phyloP scores from a whole-genome alignment of 2,329 filamentous ascomycete genomes.

The Aspergillus thermomutatus region DNA sequence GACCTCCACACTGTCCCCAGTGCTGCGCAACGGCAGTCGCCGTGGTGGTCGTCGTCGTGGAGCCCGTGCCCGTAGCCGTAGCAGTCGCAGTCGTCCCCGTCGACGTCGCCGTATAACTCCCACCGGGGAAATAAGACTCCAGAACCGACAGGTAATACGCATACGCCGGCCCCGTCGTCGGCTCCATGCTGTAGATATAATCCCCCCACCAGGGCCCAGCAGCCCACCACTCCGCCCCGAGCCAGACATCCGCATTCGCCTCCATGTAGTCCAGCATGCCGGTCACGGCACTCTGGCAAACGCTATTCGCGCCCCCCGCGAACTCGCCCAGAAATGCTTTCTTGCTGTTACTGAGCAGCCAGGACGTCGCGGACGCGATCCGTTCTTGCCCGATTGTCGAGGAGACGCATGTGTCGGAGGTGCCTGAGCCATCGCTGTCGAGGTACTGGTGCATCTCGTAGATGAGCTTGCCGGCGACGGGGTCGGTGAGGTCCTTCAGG shows the following conservation, averaged over 20 bases:
- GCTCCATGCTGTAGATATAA: slow-evolving; percentile 32
- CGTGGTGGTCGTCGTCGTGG: too few species aligned
- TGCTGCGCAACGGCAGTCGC: too few species aligned
- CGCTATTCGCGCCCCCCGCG: slow-evolving; percentile 7
- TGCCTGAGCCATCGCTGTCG: too few species aligned
- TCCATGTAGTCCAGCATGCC: slow-evolving; percentile 48
- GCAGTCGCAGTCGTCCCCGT: too few species aligned
- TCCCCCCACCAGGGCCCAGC: slow-evolving; percentile 50
- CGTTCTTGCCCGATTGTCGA: slow-evolving; percentile 11
- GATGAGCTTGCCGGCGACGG: too few species aligned
- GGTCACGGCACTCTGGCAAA: slow-evolving; percentile 25
- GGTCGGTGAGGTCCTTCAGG: too few species aligned
- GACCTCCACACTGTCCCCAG: slow-evolving; percentile 3
- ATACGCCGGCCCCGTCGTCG: too few species aligned
- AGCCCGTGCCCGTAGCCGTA: too few species aligned
- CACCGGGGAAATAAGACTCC: too few species aligned
- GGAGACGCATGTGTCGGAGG: background rate
- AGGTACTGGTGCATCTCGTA: too few species aligned
- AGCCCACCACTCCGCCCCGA: slow-evolving; percentile 51
- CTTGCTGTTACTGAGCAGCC: slow-evolving; percentile 10
- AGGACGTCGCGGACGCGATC: slow-evolving; percentile 7
- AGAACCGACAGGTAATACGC: too few species aligned
- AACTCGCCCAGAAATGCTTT: slow-evolving; percentile 12
- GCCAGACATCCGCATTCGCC: slow-evolving; percentile 51
- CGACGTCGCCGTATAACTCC: too few species aligned